Evolutionary conservation across 441 rosid genomes (phyloP).

Genomic region (Gossypium trilobum): DNA sequence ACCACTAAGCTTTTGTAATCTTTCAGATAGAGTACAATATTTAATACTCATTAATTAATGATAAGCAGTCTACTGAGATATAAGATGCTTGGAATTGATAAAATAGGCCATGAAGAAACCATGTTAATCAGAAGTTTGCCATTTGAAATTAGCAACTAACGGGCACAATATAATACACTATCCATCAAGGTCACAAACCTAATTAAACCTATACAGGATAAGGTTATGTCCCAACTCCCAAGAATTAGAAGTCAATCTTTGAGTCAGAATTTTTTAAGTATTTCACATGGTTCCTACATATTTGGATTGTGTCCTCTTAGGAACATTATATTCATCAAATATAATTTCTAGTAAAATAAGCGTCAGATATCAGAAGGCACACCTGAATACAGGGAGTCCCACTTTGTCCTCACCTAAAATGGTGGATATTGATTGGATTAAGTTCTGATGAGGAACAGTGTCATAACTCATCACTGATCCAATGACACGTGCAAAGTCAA

Average conservation of each 20-base stretch:
- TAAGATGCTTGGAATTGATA: conserved; percentile 1
- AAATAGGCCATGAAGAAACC: background rate
- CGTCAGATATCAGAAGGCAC: conserved; percentile 12
- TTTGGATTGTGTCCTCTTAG: background rate
- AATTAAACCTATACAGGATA: conserved; percentile 8
- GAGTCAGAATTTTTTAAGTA: background rate
- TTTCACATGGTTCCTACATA: background rate
- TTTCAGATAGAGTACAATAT: conserved; percentile 1
- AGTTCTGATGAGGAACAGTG: conserved; percentile 60
- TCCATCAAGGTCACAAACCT: background rate
- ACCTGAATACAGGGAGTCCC: conserved; percentile 74
- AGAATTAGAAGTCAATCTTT: background rate
- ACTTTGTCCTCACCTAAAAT: conserved; percentile 65
- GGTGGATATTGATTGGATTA: conserved; percentile 64
- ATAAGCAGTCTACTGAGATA: background rate
- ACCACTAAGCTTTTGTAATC: background rate
- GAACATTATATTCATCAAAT: background rate
- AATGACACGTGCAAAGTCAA: conserved; percentile 70
- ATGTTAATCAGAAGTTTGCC: background rate
- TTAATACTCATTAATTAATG: background rate
- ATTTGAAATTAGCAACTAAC: background rate
- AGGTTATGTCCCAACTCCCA: background rate
- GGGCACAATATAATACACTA: background rate
- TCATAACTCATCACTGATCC: conserved; percentile 60
- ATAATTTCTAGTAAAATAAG: background rate